Evolutionary conservation across 306 rosid species (phyloP).

Genomic region (Dalbergia cochinchinensis): DNA sequence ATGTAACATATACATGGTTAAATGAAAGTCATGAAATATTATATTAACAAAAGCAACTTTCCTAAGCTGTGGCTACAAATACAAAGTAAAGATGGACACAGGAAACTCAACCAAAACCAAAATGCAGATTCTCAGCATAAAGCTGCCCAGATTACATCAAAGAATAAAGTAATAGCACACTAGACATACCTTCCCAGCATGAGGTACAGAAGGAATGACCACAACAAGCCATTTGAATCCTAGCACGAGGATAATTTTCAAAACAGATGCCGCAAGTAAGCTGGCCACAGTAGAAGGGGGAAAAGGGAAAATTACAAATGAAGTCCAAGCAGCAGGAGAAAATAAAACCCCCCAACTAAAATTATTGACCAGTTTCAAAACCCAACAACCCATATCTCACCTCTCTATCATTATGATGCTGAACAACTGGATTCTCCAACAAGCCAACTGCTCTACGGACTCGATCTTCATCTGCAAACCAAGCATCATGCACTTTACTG

Average conservation of each 20-base stretch:
- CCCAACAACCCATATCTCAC: constrained; percentile 44
- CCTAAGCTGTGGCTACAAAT: background rate
- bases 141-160: constrained; percentile 19
- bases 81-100: background rate
- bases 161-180: constrained; percentile 31
- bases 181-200: constrained; percentile 71
- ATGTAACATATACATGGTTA: constrained; percentile 17
- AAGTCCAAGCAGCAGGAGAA: constrained; percentile 4
- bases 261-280: constrained; percentile 83
- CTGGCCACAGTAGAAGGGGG: constrained; percentile 47
- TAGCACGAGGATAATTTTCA: constrained; percentile 57
- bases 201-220: constrained; percentile 79
- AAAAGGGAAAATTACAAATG: constrained; percentile 15
- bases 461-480: constrained; percentile 82
- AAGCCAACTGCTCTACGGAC: constrained; percentile 75
- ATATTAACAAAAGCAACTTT: constrained; percentile 20
- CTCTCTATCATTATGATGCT: constrained; percentile 52
- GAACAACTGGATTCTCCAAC: constrained; percentile 61
- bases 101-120: constrained; percentile 28
- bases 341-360: constrained; percentile 26
- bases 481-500: constrained; percentile 77
- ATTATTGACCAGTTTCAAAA: constrained; percentile 28
- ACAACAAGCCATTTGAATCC: constrained; percentile 69
- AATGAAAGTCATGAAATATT: background rate
- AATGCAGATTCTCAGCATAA: constrained; percentile 30